Percentiles rank a stretch among this genome's conserved stretches.
Conservation (phyloP, 495 filamentous ascomycete genomes). For the Annulohypoxylon bovei region DNA sequence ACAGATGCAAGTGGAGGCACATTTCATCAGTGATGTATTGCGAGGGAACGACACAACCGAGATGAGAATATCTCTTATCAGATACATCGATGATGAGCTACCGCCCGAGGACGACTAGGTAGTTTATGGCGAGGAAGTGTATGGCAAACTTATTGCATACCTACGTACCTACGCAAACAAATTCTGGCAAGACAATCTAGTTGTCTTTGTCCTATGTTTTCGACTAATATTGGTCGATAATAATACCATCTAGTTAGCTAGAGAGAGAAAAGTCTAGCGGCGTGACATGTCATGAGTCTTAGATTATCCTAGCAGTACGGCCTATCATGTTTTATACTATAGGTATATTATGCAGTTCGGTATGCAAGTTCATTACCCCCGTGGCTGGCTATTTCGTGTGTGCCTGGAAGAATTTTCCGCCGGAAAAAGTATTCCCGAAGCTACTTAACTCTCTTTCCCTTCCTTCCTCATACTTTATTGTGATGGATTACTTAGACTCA, state of each 20-base stretch:
- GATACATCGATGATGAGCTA: slow-evolving; percentile 98
- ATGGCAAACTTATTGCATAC: neutral
- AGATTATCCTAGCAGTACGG: neutral
- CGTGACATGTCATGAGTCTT: neutral
- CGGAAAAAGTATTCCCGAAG: neutral
- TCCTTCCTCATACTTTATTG: neutral
- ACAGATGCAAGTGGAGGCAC: slow-evolving; percentile 98
- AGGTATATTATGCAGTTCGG: neutral
- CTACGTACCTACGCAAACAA: neutral
- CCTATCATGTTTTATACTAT: neutral
- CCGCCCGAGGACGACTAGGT: slow-evolving; percentile 91
- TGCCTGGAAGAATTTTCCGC: neutral
- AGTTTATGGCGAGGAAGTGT: neutral
- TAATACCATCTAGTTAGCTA: neutral
- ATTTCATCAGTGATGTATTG: slow-evolving; percentile 94
- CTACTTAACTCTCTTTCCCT: neutral
- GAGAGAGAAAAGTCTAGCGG: neutral
- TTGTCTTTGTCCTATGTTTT: neutral
- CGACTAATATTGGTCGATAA: neutral
- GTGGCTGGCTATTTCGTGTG: neutral
- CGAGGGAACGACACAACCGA: slow-evolving; percentile 95
- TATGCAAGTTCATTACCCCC: too few relatives aligned
- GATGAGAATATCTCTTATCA: slow-evolving; percentile 91
- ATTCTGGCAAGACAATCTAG: neutral
- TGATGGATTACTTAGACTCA: neutral